A percentile compares a stretch with the other conserved stretches of the same genome.
These are phyloP conservation scores for Leishmania amazonensis DNA, from an alignment of 208 protist species.

Conservation along the genomic window DNA sequence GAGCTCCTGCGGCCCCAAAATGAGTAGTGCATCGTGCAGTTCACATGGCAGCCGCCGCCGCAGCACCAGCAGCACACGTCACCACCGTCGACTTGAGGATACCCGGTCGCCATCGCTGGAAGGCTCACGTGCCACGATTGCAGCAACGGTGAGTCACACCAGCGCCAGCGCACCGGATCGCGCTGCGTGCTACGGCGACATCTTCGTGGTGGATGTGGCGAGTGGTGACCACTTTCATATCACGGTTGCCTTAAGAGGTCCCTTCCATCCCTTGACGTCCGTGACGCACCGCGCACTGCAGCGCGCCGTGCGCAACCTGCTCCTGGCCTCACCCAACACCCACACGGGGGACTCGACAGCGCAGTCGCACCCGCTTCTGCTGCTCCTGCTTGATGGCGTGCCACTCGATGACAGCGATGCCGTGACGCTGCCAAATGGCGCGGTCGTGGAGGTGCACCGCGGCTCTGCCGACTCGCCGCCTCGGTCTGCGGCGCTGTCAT, in stretches of 20 bases:
- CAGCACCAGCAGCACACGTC: neutral
- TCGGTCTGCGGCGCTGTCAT: conserved; percentile 1
- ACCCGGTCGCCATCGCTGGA: neutral
- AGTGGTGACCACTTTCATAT: conserved; percentile 25
- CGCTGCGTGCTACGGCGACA: conserved; percentile 7
- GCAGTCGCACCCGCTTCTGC: conserved; percentile 7
- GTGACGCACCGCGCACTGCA: conserved; percentile 26
- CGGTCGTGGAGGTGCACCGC: conserved; percentile 23
- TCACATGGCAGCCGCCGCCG: neutral
- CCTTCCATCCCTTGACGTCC: conserved; percentile 13
- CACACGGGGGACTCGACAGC: neutral
- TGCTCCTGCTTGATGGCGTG: conserved; percentile 24
- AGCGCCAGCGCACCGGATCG: conserved; percentile 2
- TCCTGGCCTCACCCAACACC: neutral
- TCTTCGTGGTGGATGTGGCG: conserved; percentile 16
- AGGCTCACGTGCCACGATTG: neutral
- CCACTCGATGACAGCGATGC: conserved; percentile 20
- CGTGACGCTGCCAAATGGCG: conserved; percentile 18
- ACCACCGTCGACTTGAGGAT: neutral
- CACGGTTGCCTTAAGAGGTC: conserved; percentile 14
- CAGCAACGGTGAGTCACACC: neutral
- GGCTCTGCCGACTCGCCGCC: conserved; percentile 1
- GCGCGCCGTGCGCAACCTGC: conserved; percentile 13
- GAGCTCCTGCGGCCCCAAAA: neutral
- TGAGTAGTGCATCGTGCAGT: neutral